phyloP scores from a whole-genome alignment of 2,329 filamentous ascomycete genomes.

The Cytospora mali region DNA sequence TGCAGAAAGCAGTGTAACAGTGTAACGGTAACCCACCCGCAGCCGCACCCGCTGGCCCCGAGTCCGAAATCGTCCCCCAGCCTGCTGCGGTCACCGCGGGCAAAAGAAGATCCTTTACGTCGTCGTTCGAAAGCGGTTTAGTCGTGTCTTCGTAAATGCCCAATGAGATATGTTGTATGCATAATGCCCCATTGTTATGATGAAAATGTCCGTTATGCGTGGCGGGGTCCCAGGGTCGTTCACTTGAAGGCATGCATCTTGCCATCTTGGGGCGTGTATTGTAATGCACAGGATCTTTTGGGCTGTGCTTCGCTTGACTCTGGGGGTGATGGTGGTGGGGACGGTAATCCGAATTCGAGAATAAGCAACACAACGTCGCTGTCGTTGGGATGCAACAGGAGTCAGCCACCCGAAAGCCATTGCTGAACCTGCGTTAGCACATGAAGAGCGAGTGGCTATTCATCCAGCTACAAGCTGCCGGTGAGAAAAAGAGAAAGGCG shows the following conservation, averaged over 20 bases:
- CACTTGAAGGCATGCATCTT: too few species aligned
- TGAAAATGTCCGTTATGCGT: neutral
- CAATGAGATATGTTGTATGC: neutral
- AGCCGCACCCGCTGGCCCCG: conserved; percentile 2
- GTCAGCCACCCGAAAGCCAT: neutral
- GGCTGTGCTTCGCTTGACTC: neutral
- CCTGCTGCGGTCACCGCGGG: neutral
- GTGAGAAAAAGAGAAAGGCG: neutral
- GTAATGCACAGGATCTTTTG: neutral
- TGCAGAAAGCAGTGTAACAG: conserved; percentile 16
- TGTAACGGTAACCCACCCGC: conserved; percentile 8
- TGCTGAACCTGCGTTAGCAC: conserved; percentile 9
- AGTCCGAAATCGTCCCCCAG: neutral
- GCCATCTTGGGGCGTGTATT: neutral
- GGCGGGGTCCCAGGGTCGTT: neutral
- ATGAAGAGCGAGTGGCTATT: neutral
- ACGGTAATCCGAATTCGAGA: neutral
- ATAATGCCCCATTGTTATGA: neutral
- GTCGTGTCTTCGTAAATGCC: conserved; percentile 4
- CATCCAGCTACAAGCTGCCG: neutral
- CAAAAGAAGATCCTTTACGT: neutral
- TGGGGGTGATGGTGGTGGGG: neutral
- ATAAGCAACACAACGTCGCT: neutral
- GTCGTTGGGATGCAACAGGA: neutral
- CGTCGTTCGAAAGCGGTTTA: neutral